Percentiles rank a stretch among this genome's conserved stretches.
Evolutionary conservation across 805 yeast genomes (phyloP).

Genomic region (Saccharomyces kudriavzevii): DNA sequence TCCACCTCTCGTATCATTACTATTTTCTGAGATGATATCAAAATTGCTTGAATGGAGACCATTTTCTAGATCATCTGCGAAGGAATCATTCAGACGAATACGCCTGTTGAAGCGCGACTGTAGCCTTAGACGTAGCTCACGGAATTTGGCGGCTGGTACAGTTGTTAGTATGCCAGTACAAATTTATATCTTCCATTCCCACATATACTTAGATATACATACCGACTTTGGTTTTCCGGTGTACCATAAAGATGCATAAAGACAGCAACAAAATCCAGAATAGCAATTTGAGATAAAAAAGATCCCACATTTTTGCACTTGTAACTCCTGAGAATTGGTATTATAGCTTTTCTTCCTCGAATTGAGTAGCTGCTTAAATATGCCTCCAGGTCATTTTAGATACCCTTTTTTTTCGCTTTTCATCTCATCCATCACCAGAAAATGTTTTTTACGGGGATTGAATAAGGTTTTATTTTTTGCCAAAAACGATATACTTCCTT

Average conservation of each 20-base stretch:
- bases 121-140: constrained; percentile 12
- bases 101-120: constrained; percentile 23
- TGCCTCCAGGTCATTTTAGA: not conserved
- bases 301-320: not conserved
- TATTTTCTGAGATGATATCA: constrained; percentile 40
- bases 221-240: not conserved
- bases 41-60: constrained; percentile 57
- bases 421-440: not conserved
- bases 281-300: not conserved
- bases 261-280: not conserved
- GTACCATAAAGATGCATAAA: not conserved
- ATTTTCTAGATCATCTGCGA: constrained; percentile 42
- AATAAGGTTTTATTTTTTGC: not conserved
- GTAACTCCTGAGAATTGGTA: not conserved
- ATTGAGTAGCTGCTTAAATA: not conserved
- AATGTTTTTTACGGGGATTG: not conserved
- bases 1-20: constrained; percentile 53
- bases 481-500: not conserved
- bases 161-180: not conserved
- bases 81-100: constrained; percentile 25
- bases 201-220: not conserved
- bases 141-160: constrained; percentile 8
- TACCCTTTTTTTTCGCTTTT: not conserved
- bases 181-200: not conserved
- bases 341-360: not conserved